Percentiles rank a stretch among this genome's conserved stretches.
phyloP scores from a whole-genome alignment of 352 stramenopile species.

The Globisporangium paroecandrum region DNA sequence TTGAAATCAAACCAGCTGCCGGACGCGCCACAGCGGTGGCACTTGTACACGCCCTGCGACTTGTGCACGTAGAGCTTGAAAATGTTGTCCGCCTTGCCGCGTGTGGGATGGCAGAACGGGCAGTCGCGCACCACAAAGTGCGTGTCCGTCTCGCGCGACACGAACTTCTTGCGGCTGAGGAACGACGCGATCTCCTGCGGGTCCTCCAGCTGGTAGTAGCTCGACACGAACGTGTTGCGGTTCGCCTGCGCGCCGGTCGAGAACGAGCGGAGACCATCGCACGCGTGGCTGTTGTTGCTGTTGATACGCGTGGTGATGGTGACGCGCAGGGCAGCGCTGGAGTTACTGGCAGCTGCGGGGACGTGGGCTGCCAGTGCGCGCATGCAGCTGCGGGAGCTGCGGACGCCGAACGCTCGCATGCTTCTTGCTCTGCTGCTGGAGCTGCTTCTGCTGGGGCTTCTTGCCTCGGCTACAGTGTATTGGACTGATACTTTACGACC shows the following conservation, averaged over 20 bases:
- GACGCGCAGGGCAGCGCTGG: neutral
- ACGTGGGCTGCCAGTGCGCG: slow-evolving; percentile 6
- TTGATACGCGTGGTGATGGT: neutral
- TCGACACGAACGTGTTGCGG: slow-evolving; percentile 68
- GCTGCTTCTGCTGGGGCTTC: neutral
- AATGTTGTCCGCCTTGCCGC: slow-evolving; percentile 81
- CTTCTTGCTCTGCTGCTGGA: neutral
- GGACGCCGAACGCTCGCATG: slow-evolving; percentile 26
- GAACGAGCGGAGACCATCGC: slow-evolving; percentile 16
- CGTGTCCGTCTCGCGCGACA: slow-evolving; percentile 61
- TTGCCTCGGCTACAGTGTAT: neutral
- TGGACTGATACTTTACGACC: slow-evolving; percentile 6
- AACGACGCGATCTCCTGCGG: slow-evolving; percentile 64
- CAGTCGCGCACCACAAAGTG: slow-evolving; percentile 83
- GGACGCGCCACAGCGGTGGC: slow-evolving; percentile 81
- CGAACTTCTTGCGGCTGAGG: slow-evolving; percentile 69
- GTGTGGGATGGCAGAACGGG: slow-evolving; percentile 84
- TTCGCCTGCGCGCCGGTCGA: slow-evolving; percentile 21
- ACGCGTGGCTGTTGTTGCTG: slow-evolving; percentile 3
- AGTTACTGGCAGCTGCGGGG: neutral
- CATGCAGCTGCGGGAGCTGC: slow-evolving; percentile 18
- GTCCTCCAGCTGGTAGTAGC: slow-evolving; percentile 71
- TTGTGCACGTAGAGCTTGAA: slow-evolving; percentile 92
- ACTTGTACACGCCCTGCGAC: slow-evolving; percentile 86
- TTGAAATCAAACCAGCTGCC: slow-evolving; percentile 91